Conservation (phyloP, 2,329 filamentous ascomycete species). For the Calycina herbarum region DNA sequence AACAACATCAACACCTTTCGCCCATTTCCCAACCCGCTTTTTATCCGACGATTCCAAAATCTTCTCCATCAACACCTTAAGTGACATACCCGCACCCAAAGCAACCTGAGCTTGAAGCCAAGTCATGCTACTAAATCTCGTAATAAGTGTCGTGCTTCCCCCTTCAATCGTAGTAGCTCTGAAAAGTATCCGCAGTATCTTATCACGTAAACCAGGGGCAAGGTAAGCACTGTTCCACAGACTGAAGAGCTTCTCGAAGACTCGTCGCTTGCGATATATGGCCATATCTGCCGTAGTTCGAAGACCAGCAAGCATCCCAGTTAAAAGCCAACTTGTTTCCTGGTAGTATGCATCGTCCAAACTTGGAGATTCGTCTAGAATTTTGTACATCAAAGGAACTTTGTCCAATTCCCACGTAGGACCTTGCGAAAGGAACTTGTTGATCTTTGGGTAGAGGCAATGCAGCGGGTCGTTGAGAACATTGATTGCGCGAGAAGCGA, state of each 20-base stretch:
- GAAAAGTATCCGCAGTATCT: conserved; percentile 62
- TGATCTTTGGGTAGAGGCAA: conserved; percentile 81
- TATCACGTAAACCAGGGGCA: conserved; percentile 51
- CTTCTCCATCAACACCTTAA: conserved; percentile 55
- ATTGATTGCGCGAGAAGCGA: conserved; percentile 68
- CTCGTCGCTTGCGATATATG: conserved; percentile 59
- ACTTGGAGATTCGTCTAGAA: conserved; percentile 65
- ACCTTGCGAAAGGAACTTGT: conserved; percentile 75
- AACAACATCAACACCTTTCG: conserved; percentile 41
- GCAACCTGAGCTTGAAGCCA: conserved; percentile 69
- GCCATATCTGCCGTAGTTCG: conserved; percentile 58
- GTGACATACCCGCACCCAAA: conserved; percentile 46
- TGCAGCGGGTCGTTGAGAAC: conserved; percentile 77
- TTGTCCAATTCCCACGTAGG: conserved; percentile 75
- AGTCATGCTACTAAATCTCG: conserved; percentile 69
- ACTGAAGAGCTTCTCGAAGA: conserved; percentile 74
- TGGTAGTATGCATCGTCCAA: conserved; percentile 72
- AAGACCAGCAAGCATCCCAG: conserved; percentile 69
- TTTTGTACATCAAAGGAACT: conserved; percentile 67
- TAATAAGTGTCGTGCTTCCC: conserved; percentile 78
- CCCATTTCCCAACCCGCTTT: conserved; percentile 67
- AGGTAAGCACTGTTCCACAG: conserved; percentile 68
- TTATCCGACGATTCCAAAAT: conserved; percentile 67
- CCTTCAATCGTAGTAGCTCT: conserved; percentile 66
- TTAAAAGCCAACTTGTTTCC: conserved; percentile 73